These are phyloP conservation scores for Populus trichocarpa DNA, from an alignment of 441 rosid genomes.

Conservation along the genomic window DNA sequence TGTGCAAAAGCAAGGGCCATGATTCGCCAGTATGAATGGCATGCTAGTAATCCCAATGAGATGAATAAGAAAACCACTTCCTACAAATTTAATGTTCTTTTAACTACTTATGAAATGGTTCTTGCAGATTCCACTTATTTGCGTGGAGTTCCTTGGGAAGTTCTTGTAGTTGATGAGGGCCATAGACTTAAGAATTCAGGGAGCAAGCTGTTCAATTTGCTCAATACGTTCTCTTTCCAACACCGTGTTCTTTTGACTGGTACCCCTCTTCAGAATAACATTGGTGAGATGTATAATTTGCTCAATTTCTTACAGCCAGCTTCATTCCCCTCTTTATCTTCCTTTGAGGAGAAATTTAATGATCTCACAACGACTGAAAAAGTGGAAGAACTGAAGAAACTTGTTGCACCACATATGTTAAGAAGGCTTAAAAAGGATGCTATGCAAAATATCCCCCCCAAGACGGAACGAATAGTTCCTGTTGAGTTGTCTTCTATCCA, in stretches of 20 bases:
- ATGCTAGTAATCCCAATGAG: conserved; percentile 57
- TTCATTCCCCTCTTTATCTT: conserved; percentile 92
- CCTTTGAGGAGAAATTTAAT: conserved; percentile 95
- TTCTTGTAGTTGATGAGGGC: conserved; percentile 99
- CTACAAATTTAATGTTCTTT: conserved; percentile 88
- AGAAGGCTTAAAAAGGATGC: conserved; percentile 99
- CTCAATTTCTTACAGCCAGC: conserved; percentile 99
- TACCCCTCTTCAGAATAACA: conserved; percentile 99
- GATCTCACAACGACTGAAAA: conserved; percentile 94
- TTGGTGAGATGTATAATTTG: conserved; percentile 99
- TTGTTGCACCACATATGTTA: conserved; percentile 99
- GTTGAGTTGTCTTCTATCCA: conserved; percentile 98
- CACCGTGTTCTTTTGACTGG: conserved; percentile 99
- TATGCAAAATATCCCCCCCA: conserved; percentile 99
- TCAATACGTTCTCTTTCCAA: conserved; percentile 94
- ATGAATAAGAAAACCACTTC: conserved; percentile 60
- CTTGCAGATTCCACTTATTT: conserved; percentile 94
- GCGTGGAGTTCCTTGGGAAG: conserved; percentile 99
- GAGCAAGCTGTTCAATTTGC: conserved; percentile 97
- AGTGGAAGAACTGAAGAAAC: conserved; percentile 99
- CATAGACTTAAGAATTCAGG: conserved; percentile 97
- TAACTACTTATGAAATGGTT: conserved; percentile 99
- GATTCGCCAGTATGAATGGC: conserved; percentile 99
- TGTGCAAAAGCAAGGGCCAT: conserved; percentile 92
- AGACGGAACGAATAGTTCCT: conserved; percentile 98